Percentiles rank a stretch among this genome's conserved stretches.
Conservation (phyloP, 306 rosid species). For the Cyclanthera cordifolia region DNA sequence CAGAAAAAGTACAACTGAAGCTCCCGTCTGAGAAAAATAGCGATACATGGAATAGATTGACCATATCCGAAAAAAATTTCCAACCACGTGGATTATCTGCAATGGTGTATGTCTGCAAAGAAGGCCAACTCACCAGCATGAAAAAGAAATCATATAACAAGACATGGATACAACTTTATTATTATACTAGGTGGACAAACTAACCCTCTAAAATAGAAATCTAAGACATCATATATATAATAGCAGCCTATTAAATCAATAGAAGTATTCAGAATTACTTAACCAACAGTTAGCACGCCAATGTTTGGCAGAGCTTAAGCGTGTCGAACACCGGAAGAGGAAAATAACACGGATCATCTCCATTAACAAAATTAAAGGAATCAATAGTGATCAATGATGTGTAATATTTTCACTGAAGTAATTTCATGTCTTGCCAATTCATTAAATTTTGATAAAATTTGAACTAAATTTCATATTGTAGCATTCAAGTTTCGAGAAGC, state of each 20-base stretch:
- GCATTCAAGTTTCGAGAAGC: neutral
- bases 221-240: neutral
- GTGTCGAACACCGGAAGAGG: neutral
- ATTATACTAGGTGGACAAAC: neutral
- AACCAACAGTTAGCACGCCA: neutral
- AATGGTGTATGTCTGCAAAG: slow-evolving; percentile 69
- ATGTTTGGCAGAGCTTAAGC: neutral
- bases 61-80: slow-evolving; percentile 92
- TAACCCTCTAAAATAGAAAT: neutral
- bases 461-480: neutral
- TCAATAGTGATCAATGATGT: neutral
- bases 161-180: neutral
- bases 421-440: neutral
- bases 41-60: slow-evolving; percentile 79
- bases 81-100: slow-evolving; percentile 73
- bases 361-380: slow-evolving; percentile 4
- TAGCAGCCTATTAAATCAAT: slow-evolving; percentile 6
- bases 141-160: neutral
- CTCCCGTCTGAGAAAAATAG: slow-evolving; percentile 65
- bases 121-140: neutral
- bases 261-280: neutral
- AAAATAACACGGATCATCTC: neutral
- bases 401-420: neutral
- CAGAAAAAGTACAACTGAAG: slow-evolving; percentile 76
- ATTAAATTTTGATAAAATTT: neutral